Evolutionary conservation across 1,284 basidiomycete genomes (phyloP).

Genomic region (Ustilago trichophora): DNA sequence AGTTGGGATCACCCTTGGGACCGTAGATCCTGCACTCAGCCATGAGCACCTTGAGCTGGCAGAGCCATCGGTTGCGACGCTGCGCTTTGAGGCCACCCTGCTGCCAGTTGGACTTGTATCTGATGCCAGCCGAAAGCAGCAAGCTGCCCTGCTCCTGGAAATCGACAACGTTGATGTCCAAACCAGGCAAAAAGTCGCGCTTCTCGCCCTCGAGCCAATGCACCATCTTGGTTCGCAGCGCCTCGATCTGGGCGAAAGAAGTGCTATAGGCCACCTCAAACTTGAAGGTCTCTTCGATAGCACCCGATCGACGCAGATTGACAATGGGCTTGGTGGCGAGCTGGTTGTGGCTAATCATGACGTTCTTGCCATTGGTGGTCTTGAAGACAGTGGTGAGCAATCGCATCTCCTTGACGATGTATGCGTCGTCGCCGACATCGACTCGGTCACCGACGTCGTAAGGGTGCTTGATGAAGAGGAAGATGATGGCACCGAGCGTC

Average conservation of each 20-base stretch:
- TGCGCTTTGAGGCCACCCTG: conserved; percentile 78
- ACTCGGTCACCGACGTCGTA: conserved; percentile 83
- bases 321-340: conserved; percentile 70
- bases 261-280: conserved; percentile 85
- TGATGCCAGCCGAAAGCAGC: conserved; percentile 81
- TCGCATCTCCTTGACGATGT: conserved; percentile 86
- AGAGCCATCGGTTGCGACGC: conserved; percentile 90
- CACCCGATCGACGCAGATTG: conserved; percentile 75
- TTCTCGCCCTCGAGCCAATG: conserved; percentile 74
- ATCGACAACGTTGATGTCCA: conserved; percentile 71
- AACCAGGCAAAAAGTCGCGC: conserved; percentile 63
- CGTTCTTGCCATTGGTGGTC: conserved; percentile 42
- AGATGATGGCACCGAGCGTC: conserved; percentile 80
- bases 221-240: conserved; percentile 81
- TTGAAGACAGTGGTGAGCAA: conserved; percentile 75
- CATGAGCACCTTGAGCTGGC: conserved; percentile 80
- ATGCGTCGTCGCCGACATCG: conserved; percentile 70
- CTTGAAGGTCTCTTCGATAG: conserved; percentile 80
- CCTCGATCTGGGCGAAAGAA: conserved; percentile 82
- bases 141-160: conserved; percentile 84
- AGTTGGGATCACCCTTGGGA: conserved; percentile 71
- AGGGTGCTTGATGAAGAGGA: conserved; percentile 83
- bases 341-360: conserved; percentile 43
- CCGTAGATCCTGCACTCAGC: conserved; percentile 79
- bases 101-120: conserved; percentile 84